Evolutionary conservation across 345 rosid genomes (phyloP).

Genomic region (Lenwebbia sp.): DNA sequence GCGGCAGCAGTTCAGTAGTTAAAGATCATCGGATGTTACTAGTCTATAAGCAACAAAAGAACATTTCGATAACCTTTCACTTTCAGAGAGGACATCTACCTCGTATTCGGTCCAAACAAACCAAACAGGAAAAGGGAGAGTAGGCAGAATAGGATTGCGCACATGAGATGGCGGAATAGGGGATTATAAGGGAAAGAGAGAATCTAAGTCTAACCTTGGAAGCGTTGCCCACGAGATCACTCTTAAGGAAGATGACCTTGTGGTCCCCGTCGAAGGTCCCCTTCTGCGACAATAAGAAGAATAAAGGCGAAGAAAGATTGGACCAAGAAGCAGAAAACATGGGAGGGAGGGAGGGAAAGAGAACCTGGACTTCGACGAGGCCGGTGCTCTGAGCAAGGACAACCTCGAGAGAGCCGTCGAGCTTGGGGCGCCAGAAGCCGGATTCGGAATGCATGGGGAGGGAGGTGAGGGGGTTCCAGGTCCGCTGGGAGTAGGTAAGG

Average conservation of each 20-base stretch:
- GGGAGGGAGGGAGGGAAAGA: neutral
- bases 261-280: slow-evolving; percentile 33
- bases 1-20: neutral
- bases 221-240: slow-evolving; percentile 64
- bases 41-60: neutral
- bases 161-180: neutral
- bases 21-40: neutral
- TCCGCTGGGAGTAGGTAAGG: slow-evolving; percentile 52
- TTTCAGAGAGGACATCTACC: neutral
- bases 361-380: slow-evolving; percentile 61
- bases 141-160: neutral
- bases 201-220: slow-evolving; percentile 36
- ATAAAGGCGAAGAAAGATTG: neutral
- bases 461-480: slow-evolving; percentile 54
- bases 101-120: neutral
- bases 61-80: neutral
- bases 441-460: slow-evolving; percentile 77
- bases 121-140: neutral
- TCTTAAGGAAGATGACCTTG: slow-evolving; percentile 42
- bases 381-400: slow-evolving; percentile 76
- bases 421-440: slow-evolving; percentile 65
- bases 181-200: neutral
- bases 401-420: slow-evolving; percentile 56
- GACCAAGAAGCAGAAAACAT: neutral
- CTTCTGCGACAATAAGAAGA: slow-evolving; percentile 17